Percentiles rank a stretch among this genome's conserved stretches.
These are phyloP conservation scores for Phytophthora cactorum DNA, from an alignment of 352 stramenopile genomes.

Conservation along the genomic window DNA sequence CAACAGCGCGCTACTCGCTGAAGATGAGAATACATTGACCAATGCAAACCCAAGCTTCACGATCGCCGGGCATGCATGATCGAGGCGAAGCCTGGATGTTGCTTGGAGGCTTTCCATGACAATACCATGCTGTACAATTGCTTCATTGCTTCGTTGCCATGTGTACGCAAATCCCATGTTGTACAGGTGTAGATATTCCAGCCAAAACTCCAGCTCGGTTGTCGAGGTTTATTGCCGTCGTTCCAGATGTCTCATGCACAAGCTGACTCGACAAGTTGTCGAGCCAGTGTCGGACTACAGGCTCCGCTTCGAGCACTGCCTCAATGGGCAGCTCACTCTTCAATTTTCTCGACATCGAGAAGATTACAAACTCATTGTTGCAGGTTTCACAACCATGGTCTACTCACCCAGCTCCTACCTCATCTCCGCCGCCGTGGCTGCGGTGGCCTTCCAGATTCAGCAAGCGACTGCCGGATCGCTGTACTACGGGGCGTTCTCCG, in stretches of 20 bases:
- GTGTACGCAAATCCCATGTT: constrained; percentile 13
- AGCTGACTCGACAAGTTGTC: constrained; percentile 6
- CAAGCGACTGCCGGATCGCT: constrained; percentile 18
- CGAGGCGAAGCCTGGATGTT: constrained; percentile 3
- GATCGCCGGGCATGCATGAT: not conserved
- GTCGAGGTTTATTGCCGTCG: not conserved
- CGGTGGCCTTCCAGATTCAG: constrained; percentile 31
- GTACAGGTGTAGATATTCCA: constrained; percentile 3
- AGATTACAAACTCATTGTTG: constrained; percentile 11
- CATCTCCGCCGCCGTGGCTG: constrained; percentile 14
- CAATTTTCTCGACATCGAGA: constrained; percentile 17
- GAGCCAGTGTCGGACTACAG: not conserved
- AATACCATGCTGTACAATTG: not conserved
- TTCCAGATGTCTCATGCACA: constrained; percentile 5
- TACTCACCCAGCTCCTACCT: constrained; percentile 29
- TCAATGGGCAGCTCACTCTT: constrained; percentile 9
- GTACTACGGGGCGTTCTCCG: constrained; percentile 21
- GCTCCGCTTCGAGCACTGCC: not conserved
- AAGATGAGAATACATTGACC: no score
- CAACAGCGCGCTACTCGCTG: no score
- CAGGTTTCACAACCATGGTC: constrained; percentile 11
- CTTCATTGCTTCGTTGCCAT: constrained; percentile 8
- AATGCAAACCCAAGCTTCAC: no score
- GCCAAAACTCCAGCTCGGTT: constrained; percentile 6
- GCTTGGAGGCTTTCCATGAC: constrained; percentile 15